Percentiles rank a stretch among this genome's conserved stretches.
Conservation (phyloP, 768 basidiomycete species). For the Strobilomyces confusus region DNA sequence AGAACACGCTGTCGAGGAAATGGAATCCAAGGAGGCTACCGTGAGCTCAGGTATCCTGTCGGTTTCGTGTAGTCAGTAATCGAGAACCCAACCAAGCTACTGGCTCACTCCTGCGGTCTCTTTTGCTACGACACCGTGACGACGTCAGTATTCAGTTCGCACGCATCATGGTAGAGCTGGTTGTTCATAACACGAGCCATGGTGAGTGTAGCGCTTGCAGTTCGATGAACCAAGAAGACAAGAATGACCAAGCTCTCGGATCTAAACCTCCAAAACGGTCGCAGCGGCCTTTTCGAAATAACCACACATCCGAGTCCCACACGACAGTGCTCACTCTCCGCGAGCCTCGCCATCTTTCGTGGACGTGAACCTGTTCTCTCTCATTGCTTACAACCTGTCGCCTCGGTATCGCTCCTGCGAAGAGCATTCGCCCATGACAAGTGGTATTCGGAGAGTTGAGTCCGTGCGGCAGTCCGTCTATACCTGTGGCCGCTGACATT, state of each 20-base stretch:
- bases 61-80: not conserved
- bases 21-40: constrained; percentile 8
- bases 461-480: too few species aligned
- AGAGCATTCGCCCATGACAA: too few species aligned
- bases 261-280: constrained; percentile 31
- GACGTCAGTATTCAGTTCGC: constrained; percentile 3
- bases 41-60: constrained; percentile 12
- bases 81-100: not conserved
- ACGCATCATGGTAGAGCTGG: not conserved
- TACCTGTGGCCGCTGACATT: too few species aligned
- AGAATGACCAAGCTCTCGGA: constrained; percentile 67
- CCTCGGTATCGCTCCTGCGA: constrained; percentile 42
- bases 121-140: not conserved
- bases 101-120: constrained; percentile 18
- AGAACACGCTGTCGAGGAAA: not conserved
- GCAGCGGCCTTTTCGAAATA: constrained; percentile 34
- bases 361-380: constrained; percentile 51
- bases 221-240: constrained; percentile 31
- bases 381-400: constrained; percentile 61
- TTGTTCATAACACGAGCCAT: constrained; percentile 19
- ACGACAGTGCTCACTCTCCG: constrained; percentile 24
- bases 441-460: too few species aligned
- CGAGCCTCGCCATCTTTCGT: constrained; percentile 33
- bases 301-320: constrained; percentile 8
- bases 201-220: not conserved